Base-by-base conservation (phyloP, 1,284 basidiomycete genomes). In the Malassezia equina region DNA sequence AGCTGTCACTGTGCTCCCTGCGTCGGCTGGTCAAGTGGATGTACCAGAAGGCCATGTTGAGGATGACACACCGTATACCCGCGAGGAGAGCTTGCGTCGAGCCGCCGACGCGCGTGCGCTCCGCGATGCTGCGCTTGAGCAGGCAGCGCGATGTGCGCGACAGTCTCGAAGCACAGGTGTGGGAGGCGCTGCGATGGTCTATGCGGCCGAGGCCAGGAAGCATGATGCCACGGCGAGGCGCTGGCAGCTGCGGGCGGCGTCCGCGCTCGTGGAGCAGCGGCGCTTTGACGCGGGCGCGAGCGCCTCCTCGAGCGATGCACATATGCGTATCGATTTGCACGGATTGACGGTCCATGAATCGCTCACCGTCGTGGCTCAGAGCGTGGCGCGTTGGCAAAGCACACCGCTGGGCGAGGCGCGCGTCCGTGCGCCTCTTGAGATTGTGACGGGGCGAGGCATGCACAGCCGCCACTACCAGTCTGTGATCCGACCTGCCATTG, bases 401-500 rank as follows among this genome's bases (percentile, higher is more conserved):
- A 43, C 42, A 11, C 59, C 60, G 4, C 24, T 51, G 17, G 36
- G 36, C 17, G 40, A 42, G 12, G 29, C 19, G n/a, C 27, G 39
- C 12, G 33, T 21, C 1, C 49, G 63, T 9, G 39, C 63, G 0
- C 67, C 71, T 1, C 61, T 76, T 17, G 65, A 66, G 24, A 75
- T 76, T 49, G 61, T 76, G 27, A 76, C 75, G 12, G 75, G 75
- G 9, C 66, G 75, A 13, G 75, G 75, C 9, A 51, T 65, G 15
- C 75, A 76, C 51, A 72, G 69, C 41, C 62, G 60, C n/a, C 65
- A 69, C 39, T 55, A 71, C 24, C 65, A 65, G 12, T 65, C 75
- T 1, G 61, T 76, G 40, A 58, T 76, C 25, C 61, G 66, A 0
- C 75, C 75, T 0, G 71, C 71, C 11, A 65, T 76, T 7, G 62